Evolutionary conservation across 371 early-diverging fungal genomes (phyloP), one percentile per base, ranked within the genome.

Genomic region (Smittium culicis): DNA sequence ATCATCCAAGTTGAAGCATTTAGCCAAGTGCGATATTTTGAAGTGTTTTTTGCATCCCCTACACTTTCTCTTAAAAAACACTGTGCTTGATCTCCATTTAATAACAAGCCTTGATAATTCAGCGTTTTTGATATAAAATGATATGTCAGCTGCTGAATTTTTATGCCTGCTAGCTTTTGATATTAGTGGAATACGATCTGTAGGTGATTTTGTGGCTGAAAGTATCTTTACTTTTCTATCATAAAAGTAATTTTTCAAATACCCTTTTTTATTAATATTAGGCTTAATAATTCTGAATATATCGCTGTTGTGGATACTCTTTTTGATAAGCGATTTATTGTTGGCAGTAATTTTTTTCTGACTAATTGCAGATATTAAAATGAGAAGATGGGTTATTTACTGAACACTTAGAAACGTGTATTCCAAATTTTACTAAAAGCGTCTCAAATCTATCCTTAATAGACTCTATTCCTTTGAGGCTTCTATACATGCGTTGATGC

Each of bases 361-460:
- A 11, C 20, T 20, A 31, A 11, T 11, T 11, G 20, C 5, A 11
- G 20, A 31, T 33, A 29, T 31, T 33, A 60, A 31, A 29, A 31
- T 5, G 5, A 11, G 5, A 29, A 60, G 30, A n/a, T 29, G 60
- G 60, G 60, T 60, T 60, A 11, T 31, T 5, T 11, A 11, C 33
- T 11, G 5, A 5, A 29, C 5, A 5, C 20, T 60, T 60, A 33
- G 60, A 29, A 11, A 29, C 5, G 20, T 60, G 5, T 11, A 31
- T 33, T 11, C 20, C 60, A 60, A 60, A 60, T 33, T 33, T 60
- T 5, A 60, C 20, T 33, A 29, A 29, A 11, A 60, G 20, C 11
- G 60, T 60, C 20, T 60, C 20, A 60, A 60, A 60, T 33, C 60
- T 60, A 33, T 60, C 60, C 60, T 31, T 33, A 31, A 60, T 33